Conservation (phyloP, 768 basidiomycete species). For the Xanthoconium stramineum region DNA sequence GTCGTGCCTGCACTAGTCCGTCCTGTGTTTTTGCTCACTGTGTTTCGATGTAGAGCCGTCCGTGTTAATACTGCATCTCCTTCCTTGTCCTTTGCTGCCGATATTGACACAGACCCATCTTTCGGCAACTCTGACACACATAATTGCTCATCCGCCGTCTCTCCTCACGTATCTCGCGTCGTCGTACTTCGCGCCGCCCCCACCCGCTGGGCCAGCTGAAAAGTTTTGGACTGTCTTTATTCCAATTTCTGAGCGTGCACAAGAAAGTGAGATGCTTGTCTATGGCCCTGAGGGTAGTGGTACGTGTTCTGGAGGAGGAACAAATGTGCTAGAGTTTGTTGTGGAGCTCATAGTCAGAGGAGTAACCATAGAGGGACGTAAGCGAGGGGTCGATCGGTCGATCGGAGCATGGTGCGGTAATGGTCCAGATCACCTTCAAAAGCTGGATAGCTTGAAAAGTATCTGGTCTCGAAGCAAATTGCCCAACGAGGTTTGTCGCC, state of each 20-base stretch:
- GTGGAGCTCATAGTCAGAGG: constrained; percentile 59
- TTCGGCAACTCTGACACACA: constrained; percentile 59
- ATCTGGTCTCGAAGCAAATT: constrained; percentile 40
- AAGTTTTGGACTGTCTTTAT: constrained; percentile 83
- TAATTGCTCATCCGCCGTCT: constrained; percentile 66
- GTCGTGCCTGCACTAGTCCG: constrained; percentile 12
- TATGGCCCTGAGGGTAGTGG: constrained; percentile 57
- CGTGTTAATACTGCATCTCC: constrained; percentile 58
- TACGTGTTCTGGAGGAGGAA: constrained; percentile 33
- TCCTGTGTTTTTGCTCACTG: constrained; percentile 7
- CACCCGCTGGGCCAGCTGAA: constrained; percentile 53
- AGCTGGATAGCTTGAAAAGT: constrained; percentile 50
- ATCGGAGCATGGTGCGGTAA: constrained; percentile 59
- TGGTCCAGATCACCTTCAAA: constrained; percentile 44
- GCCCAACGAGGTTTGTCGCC: constrained; percentile 30
- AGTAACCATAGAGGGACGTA: constrained; percentile 40
- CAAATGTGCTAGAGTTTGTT: constrained; percentile 45
- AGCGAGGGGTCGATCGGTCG: constrained; percentile 54
- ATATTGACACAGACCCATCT: constrained; percentile 60
- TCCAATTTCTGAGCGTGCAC: constrained; percentile 58
- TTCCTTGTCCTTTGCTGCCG: constrained; percentile 48
- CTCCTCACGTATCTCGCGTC: constrained; percentile 66
- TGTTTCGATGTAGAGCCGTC: constrained; percentile 41
- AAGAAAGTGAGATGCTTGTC: constrained; percentile 59
- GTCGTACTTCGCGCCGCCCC: constrained; percentile 70